A percentile compares a stretch with the other conserved stretches of the same genome.
These are phyloP conservation scores for Umbellularia californica DNA, from an alignment of 164 flowering plant genomes.

Conservation along the genomic window DNA sequence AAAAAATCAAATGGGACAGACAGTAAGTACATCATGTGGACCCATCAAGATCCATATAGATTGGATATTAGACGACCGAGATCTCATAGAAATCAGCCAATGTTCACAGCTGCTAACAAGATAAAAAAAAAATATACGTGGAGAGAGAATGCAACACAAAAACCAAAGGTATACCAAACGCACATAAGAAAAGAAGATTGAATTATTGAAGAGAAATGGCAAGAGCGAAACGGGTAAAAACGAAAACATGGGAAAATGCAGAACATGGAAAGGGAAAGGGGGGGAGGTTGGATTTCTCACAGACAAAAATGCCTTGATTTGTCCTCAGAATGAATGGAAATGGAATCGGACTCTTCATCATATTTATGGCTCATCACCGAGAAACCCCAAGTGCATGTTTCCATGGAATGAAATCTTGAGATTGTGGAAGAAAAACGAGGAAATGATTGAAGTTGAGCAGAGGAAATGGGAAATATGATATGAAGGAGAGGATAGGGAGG, in stretches of 20 bases:
- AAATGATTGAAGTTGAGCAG: neutral
- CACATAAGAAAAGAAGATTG: constrained; percentile 33
- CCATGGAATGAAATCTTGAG: neutral
- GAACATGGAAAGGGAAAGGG: neutral
- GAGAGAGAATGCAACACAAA: neutral
- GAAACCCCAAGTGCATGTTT: constrained; percentile 15
- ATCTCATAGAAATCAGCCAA: neutral
- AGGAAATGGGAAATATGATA: neutral
- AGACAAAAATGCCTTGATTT: constrained; percentile 68
- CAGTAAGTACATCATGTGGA: neutral
- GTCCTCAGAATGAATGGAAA: constrained; percentile 32
- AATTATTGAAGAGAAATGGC: constrained; percentile 11
- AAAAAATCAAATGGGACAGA: neutral
- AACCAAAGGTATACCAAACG: neutral
- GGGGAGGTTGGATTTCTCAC: constrained; percentile 26
- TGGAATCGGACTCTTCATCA: constrained; percentile 59
- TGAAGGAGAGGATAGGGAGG: no score
- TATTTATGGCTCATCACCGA: constrained; percentile 38
- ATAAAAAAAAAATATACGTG: no score
- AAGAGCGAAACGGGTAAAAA: neutral
- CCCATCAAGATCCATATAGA: neutral
- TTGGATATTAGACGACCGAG: neutral
- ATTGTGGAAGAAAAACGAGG: neutral
- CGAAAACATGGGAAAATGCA: neutral
- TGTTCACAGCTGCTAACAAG: neutral